These are phyloP conservation scores for Melanomma pulvis-pyrius DNA, from an alignment of 495 filamentous ascomycete genomes.

Conservation along the genomic window DNA sequence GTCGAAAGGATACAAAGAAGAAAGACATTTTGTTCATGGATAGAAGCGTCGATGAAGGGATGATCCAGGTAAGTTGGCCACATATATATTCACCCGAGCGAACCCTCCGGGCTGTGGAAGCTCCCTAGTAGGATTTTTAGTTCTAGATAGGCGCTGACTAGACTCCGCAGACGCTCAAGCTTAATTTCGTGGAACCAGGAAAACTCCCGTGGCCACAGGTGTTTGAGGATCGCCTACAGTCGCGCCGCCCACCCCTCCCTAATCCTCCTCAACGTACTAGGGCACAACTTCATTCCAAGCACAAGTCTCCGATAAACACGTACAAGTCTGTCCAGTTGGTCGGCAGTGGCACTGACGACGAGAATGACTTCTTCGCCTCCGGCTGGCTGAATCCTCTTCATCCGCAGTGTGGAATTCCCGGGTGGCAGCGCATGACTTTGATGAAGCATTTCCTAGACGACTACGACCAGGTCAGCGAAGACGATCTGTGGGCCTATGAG, in stretches of 20 bases:
- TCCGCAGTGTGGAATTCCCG: constrained; percentile 41
- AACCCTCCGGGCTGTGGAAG: no score
- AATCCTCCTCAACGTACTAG: constrained; percentile 40
- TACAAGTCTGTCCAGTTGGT: constrained; percentile 34
- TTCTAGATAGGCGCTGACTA: no score
- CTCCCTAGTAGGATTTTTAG: no score
- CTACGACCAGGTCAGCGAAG: constrained; percentile 23
- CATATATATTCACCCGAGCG: background rate
- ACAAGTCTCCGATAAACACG: constrained; percentile 3
- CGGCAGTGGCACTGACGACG: constrained; percentile 35
- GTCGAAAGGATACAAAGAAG: background rate
- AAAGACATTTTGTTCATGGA: constrained; percentile 21
- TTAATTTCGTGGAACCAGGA: constrained; percentile 2
- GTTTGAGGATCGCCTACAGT: constrained; percentile 41
- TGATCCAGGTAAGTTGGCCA: constrained; percentile 7
- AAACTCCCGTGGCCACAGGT: constrained; percentile 34
- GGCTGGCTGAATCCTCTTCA: constrained; percentile 48
- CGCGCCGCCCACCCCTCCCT: constrained; percentile 8
- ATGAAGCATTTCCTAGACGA: constrained; percentile 44
- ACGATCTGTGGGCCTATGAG: constrained; percentile 46
- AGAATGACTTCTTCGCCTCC: constrained; percentile 33
- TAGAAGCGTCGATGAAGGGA: constrained; percentile 23
- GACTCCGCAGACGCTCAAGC: background rate
- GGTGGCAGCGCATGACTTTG: constrained; percentile 48
- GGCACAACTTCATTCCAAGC: constrained; percentile 37